These are phyloP conservation scores for Phytophthora pistaciae DNA, from an alignment of 352 stramenopile species.

Conservation along the genomic window DNA sequence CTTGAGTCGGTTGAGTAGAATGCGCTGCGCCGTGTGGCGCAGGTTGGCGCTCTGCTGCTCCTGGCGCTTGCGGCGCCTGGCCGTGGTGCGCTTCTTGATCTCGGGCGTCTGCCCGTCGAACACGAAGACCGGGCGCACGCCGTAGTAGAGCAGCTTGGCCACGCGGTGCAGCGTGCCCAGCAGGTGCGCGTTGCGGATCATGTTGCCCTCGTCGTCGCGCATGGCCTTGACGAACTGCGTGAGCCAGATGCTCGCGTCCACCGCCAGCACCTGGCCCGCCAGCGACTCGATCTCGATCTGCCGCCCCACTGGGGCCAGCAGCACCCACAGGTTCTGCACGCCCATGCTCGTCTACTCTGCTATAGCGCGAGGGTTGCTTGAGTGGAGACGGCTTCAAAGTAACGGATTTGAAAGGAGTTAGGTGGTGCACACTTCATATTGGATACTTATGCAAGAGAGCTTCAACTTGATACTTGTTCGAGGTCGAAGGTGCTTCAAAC, in stretches of 20 bases:
- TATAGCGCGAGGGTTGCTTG: background rate
- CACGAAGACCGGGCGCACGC: constrained; percentile 98
- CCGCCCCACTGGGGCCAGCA: constrained; percentile 96
- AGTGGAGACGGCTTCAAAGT: background rate
- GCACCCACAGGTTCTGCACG: constrained; percentile 98
- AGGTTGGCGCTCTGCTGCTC: constrained; percentile 85
- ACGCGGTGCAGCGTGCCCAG: constrained; percentile 95
- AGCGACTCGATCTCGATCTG: constrained; percentile 99
- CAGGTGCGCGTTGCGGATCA: constrained; percentile 96
- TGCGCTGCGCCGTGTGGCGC: constrained; percentile 93
- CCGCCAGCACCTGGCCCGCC: constrained; percentile 94
- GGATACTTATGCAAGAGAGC: too few relatives aligned
- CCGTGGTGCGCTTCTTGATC: constrained; percentile 94
- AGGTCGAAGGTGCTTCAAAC: too few relatives aligned
- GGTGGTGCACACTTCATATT: background rate
- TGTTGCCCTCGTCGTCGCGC: constrained; percentile 95
- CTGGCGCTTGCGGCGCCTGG: constrained; percentile 68
- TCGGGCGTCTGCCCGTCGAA: constrained; percentile 98
- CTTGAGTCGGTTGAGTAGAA: constrained; percentile 94
- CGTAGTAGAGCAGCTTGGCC: constrained; percentile 95
- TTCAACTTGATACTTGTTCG: too few relatives aligned
- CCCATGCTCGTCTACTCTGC: constrained; percentile 85
- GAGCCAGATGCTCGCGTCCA: constrained; percentile 99
- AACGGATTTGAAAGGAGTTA: background rate
- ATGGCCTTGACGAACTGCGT: constrained; percentile 99